Base-by-base conservation (phyloP, 805 yeast genomes). In the Maudiozyma serrabonitensis region DNA sequence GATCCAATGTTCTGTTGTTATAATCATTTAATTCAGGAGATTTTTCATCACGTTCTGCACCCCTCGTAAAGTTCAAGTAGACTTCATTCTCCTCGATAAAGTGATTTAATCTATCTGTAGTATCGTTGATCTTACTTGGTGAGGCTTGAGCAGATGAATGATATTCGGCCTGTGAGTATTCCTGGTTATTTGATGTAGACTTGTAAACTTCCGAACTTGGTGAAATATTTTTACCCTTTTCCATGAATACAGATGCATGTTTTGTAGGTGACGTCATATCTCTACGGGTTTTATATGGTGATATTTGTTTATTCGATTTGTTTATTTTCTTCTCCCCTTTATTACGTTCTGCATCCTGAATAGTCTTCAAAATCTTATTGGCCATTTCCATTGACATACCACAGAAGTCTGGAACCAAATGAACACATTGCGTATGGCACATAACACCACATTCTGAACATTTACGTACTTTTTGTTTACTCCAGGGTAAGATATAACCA, bases 331-430 rank as follows among this genome's bases (percentile, higher is more conserved):
- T 47, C 38, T 23, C 55, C 55, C 54, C 62, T 51, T 62, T 63
- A 19, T 67, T 54, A 23, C 66, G 74, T 57, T 78, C 78, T 2
- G 97, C 81, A 41, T 83, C 78, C 63, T 84, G 84, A 62, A 91
- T 89, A 9, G 96, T 87, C 50, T 78, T 79, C 51, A 93, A 69
- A 54, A 93, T 88, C 66, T 84, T 85, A 61, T 88, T 89, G 3
- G 97, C 98, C 78, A 85, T 87, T 62, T 88, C 96, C 90, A 93
- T 88, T 2, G 96, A 78, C 95, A 93, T 91, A 50, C 99, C 99
- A 74, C 99, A 93, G 67, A 93, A 87, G 65, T 93, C 98, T 1
- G 99, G 99, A 21, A 93, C 98, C 59, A 90, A 73, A 61, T 89
- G 96, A 12, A 91, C 83, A 71, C 99, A 93, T 43, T 81, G 81